Conservation (phyloP, 2,329 filamentous ascomycete species). For the Fonsecaea erecta region DNA sequence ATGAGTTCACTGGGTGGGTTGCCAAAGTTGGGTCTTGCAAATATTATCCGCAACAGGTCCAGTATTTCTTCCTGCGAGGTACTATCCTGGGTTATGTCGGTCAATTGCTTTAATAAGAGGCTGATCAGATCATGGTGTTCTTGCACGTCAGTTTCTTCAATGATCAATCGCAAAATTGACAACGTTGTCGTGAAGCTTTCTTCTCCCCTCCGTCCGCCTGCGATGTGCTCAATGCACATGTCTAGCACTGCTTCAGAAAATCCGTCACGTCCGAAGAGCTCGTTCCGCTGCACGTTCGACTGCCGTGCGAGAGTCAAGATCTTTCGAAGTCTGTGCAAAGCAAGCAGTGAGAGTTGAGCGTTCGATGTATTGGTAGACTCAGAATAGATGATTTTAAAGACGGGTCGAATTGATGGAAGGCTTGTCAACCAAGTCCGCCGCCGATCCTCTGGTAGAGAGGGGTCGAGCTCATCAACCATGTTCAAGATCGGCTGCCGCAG, state of each 20-base stretch:
- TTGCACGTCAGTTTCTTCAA: constrained; percentile 26
- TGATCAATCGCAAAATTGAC: constrained; percentile 28
- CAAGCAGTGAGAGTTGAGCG: constrained; percentile 26
- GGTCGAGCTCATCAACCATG: constrained; percentile 27
- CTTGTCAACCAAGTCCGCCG: constrained; percentile 32
- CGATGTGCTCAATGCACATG: constrained; percentile 24
- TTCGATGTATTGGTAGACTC: constrained; percentile 13
- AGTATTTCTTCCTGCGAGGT: constrained; percentile 30
- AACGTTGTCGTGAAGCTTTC: constrained; percentile 21
- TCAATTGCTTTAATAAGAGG: constrained; percentile 29
- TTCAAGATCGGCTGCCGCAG: constrained; percentile 30
- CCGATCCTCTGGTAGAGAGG: constrained; percentile 25
- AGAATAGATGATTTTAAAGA: constrained; percentile 29
- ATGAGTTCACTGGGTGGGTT: constrained; percentile 68
- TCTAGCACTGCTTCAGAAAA: constrained; percentile 29
- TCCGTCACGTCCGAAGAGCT: constrained; percentile 28
- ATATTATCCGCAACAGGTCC: constrained; percentile 33
- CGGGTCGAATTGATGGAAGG: constrained; percentile 26
- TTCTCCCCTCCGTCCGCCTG: constrained; percentile 4
- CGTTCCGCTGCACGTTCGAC: constrained; percentile 24
- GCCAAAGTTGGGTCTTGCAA: constrained; percentile 24
- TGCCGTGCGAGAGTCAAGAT: constrained; percentile 28
- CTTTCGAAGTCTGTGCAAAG: constrained; percentile 31
- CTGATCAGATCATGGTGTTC: constrained; percentile 21
- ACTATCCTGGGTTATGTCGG: constrained; percentile 17